Evolutionary conservation across 371 early-diverging fungal genomes (phyloP).

Genomic region (Haplosporangium sp.): DNA sequence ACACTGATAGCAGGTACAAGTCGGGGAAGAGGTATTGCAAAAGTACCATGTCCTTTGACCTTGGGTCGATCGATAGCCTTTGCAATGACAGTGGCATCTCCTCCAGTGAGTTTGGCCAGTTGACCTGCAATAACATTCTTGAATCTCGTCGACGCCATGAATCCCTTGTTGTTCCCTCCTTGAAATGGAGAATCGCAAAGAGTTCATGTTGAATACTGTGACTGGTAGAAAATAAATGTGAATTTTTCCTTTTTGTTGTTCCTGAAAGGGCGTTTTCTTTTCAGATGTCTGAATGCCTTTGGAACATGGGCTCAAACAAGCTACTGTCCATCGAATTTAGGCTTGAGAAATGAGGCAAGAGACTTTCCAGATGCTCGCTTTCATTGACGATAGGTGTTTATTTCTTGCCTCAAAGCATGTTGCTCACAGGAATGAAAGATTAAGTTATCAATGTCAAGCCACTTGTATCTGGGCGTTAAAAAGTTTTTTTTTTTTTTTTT

Average conservation of each 20-base stretch:
- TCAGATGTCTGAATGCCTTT: too few species aligned
- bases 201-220: background rate
- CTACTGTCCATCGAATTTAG: too few species aligned
- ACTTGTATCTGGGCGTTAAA: background rate
- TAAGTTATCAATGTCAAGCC: background rate
- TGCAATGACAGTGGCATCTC: conserved; percentile 40
- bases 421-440: too few species aligned
- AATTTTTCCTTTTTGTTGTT: background rate
- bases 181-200: background rate
- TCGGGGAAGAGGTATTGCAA: conserved; percentile 46
- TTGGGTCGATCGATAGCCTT: conserved; percentile 62
- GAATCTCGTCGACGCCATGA: conserved; percentile 58
- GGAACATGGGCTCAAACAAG: too few species aligned
- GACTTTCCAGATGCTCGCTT: too few species aligned
- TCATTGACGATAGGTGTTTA: too few species aligned
- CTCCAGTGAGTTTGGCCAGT: conserved; percentile 38
- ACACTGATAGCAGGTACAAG: conserved; percentile 15
- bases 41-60: conserved; percentile 50
- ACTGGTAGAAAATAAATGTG: background rate
- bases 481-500: background rate
- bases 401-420: too few species aligned
- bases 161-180: background rate
- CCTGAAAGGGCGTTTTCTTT: too few species aligned
- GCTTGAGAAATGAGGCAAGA: too few species aligned
- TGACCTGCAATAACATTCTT: conserved; percentile 62